Percentiles rank a stretch among this genome's conserved stretches.
Evolutionary conservation across 2,329 filamentous ascomycete genomes (phyloP).

Genomic region (Leptographium wingfieldii): DNA sequence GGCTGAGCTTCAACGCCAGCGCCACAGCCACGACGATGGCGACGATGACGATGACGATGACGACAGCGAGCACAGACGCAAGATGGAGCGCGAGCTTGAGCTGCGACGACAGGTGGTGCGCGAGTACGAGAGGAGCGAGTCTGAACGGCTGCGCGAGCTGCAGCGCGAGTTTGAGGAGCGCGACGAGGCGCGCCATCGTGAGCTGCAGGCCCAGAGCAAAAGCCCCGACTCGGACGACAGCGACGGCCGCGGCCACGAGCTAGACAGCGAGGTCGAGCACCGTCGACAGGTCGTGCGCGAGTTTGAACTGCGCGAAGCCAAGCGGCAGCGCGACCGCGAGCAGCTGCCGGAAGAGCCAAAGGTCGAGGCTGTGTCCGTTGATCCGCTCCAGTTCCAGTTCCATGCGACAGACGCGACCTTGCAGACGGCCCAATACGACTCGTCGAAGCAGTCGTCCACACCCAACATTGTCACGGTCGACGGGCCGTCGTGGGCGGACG

Average conservation of each 20-base stretch:
- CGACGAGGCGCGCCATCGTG: neutral
- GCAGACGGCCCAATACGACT: slow-evolving; percentile 25
- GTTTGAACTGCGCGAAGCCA: neutral
- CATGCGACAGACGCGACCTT: slow-evolving; percentile 42
- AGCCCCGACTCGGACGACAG: neutral
- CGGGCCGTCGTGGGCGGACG: slow-evolving; percentile 11
- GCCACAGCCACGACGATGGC: neutral
- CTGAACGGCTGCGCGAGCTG: neutral
- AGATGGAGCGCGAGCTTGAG: neutral
- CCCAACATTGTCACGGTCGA: slow-evolving; percentile 11
- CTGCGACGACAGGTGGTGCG: neutral
- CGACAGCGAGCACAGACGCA: neutral
- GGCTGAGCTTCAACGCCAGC: too few relatives aligned
- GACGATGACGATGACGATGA: neutral
- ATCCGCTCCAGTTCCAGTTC: slow-evolving; percentile 41
- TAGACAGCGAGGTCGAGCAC: neutral
- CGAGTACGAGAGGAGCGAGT: neutral
- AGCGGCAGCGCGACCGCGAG: neutral
- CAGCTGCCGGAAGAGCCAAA: neutral
- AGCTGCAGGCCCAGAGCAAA: neutral
- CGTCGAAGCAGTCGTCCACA: slow-evolving; percentile 31
- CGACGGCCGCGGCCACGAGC: neutral
- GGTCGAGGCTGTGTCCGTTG: slow-evolving; percentile 9
- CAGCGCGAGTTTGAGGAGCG: neutral
- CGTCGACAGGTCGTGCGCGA: neutral